phyloP scores from a whole-genome alignment of 2,329 filamentous ascomycete species.

The Mariannaea sp. region DNA sequence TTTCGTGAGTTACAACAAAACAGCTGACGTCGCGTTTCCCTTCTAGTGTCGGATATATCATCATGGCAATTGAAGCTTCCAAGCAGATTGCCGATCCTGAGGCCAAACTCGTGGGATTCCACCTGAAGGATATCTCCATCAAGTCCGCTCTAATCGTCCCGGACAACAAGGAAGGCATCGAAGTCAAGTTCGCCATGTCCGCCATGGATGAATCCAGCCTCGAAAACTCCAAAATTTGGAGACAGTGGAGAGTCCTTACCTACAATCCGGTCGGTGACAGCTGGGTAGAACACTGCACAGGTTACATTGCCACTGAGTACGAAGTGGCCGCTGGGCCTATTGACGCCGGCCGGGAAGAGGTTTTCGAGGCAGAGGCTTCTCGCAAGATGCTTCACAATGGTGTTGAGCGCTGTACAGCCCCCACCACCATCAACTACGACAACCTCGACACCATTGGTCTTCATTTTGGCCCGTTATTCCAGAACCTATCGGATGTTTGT shows the following conservation, averaged over 20 bases:
- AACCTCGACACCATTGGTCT: slow-evolving; percentile 12
- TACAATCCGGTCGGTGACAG: slow-evolving; percentile 13
- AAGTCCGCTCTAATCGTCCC: slow-evolving; percentile 22
- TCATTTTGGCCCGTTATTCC: slow-evolving; percentile 18
- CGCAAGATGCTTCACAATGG: neutral
- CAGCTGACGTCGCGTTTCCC: neutral
- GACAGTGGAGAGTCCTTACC: slow-evolving; percentile 10
- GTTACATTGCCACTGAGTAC: slow-evolving; percentile 13
- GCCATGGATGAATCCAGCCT: slow-evolving; percentile 17
- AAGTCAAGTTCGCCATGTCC: slow-evolving; percentile 16
- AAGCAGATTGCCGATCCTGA: slow-evolving; percentile 25
- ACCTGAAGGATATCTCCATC: slow-evolving; percentile 17
- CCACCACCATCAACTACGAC: slow-evolving; percentile 10
- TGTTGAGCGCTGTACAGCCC: slow-evolving; percentile 1
- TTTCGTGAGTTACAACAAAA: neutral
- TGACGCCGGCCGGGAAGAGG: slow-evolving; percentile 7
- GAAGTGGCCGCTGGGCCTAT: slow-evolving; percentile 4
- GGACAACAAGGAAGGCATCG: slow-evolving; percentile 22
- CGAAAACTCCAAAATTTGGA: slow-evolving; percentile 14
- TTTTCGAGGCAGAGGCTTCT: neutral
- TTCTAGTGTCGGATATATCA: slow-evolving; percentile 42
- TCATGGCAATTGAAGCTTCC: slow-evolving; percentile 41
- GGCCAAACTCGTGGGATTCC: slow-evolving; percentile 11
- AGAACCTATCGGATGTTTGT: slow-evolving; percentile 8
- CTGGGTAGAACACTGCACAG: slow-evolving; percentile 22